phyloP scores from a whole-genome alignment of 306 rosid species.

The Medicago arabica region DNA sequence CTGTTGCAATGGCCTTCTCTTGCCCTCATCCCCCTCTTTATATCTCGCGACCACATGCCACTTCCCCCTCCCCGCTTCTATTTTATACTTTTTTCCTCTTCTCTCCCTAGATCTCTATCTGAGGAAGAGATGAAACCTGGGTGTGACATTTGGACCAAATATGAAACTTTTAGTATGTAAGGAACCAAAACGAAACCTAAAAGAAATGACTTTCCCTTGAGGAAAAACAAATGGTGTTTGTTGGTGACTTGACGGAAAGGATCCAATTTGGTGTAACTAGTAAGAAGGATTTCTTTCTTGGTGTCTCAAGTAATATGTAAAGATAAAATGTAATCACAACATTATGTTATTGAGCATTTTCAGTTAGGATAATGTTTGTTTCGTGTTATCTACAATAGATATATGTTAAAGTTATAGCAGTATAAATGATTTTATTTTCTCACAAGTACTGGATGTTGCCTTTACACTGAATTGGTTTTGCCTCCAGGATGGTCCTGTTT shows the following conservation, averaged over 20 bases:
- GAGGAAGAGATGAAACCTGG: not conserved
- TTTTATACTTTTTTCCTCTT: not conserved
- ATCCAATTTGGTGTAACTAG: not conserved
- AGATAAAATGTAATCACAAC: not conserved
- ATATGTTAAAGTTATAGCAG: constrained; percentile 12
- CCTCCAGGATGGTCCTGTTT: constrained; percentile 71
- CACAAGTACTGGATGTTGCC: constrained; percentile 13
- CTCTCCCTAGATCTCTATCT: not conserved
- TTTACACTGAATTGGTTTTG: constrained; percentile 31
- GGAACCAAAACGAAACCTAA: not conserved
- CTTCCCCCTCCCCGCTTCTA: not conserved
- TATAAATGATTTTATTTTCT: constrained; percentile 22
- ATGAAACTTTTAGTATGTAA: not conserved
- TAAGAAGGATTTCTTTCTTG: not conserved
- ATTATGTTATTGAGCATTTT: constrained; percentile 2
- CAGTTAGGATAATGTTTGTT: not conserved
- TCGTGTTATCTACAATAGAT: not conserved
- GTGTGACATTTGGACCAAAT: not conserved
- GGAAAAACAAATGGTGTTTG: not conserved
- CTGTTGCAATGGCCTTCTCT: too few relatives aligned
- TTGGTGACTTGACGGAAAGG: not conserved
- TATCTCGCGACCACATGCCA: too few relatives aligned
- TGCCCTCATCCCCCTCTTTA: too few relatives aligned
- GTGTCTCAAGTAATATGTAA: not conserved
- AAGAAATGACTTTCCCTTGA: not conserved